Evolutionary conservation across 495 filamentous ascomycete genomes (phyloP), one percentile per base, ranked within the genome.

Genomic region (Aspergillus saccharolyticus): DNA sequence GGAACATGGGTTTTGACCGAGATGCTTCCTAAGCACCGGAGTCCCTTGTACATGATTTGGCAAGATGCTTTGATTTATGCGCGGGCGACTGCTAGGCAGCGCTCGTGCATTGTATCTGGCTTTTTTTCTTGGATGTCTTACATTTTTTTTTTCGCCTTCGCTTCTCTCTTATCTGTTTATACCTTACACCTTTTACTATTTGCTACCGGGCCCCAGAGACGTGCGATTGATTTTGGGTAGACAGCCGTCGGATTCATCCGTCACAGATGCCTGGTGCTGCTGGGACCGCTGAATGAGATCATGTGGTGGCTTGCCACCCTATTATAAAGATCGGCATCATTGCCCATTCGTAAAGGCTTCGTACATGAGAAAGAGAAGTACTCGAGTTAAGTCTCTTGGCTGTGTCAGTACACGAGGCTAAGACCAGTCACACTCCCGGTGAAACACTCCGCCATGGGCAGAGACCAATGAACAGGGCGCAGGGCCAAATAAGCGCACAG

Each of bases 31-130:
- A 39, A 62, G 55, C 61, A 54, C 39, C 16, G 62, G 60, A n/a
- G 56, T 55, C 58, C 42, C 60, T 60, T 66, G 61, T 62, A 63
- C 59, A 63, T 66, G 55, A 60, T 63, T 66, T 63, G 61, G 56
- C 54, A 53, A 58, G 45, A 62, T 63, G 30, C 47, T 54, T 60
- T 28, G 54, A 62, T 66, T 53, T 66, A 59, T 54, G 39, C 50
- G 54, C 49, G 53, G 54, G 49, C 42, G 44, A 56, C 56, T 60
- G 58, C 53, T 25, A 54, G 54, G 49, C 61, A 55, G 56, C 42
- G 52, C 55, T 43, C 54, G 53, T 45, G 56, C 46, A 45, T 55
- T 33, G 25, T 44, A 58, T 63, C 49, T 55, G 45, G 47, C 58
- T 52, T 45, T 62, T 52, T 51, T 56, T 43, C 56, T 63, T 60